Percentiles rank a stretch among this genome's conserved stretches.
phyloP scores from a whole-genome alignment of 352 stramenopile genomes.

The Globisporangium alternatum region DNA sequence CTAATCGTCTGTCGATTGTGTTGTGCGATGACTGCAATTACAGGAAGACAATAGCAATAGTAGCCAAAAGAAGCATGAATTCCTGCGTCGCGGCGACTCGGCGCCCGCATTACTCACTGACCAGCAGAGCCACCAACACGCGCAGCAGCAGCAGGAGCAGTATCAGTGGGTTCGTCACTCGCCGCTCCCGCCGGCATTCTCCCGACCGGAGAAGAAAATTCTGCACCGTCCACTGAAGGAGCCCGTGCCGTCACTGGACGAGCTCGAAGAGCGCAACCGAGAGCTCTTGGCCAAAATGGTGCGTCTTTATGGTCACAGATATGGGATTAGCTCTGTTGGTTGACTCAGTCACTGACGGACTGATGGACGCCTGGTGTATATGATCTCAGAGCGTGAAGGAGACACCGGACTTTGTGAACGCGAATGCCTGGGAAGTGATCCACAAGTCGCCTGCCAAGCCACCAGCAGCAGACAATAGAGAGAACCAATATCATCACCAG shows the following conservation, averaged over 20 bases:
- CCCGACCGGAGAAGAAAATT: conserved; percentile 1
- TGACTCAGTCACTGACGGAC: not conserved
- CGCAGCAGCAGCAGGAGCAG: conserved; percentile 7
- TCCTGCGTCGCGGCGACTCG: conserved; percentile 28
- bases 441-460: conserved; percentile 30
- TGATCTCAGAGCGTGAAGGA: conserved; percentile 52
- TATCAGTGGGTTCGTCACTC: not conserved
- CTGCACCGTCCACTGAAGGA: conserved; percentile 30
- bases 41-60: conserved; percentile 10
- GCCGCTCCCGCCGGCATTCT: conserved; percentile 9
- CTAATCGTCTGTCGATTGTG: not conserved
- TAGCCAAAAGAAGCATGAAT: conserved; percentile 28
- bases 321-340: no score
- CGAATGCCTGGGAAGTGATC: conserved; percentile 80
- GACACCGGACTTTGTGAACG: conserved; percentile 60
- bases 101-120: conserved; percentile 10
- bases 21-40: not conserved
- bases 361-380: not conserved
- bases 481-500: conserved; percentile 11
- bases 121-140: conserved; percentile 9
- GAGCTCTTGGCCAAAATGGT: conserved; percentile 32
- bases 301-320: not conserved
- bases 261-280: conserved; percentile 46
- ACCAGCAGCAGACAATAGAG: not conserved
- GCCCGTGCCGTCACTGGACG: conserved; percentile 43